phyloP scores from a whole-genome alignment of 441 rosid species.

The Syzygium syzygioides region DNA sequence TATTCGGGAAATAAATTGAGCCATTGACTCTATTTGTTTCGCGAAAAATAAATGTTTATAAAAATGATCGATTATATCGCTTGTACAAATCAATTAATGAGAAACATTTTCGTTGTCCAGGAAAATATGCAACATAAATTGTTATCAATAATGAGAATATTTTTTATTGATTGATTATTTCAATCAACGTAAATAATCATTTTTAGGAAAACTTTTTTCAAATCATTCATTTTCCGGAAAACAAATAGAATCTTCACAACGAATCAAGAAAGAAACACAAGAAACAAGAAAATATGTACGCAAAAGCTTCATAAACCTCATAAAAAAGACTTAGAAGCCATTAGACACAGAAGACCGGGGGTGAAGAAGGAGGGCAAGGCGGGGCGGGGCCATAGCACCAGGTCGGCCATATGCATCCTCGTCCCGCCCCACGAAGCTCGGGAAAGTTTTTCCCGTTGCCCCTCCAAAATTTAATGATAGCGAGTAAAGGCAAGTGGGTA shows the following conservation, averaged over 20 bases:
- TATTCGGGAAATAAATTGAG: no score
- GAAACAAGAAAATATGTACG: not conserved
- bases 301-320: not conserved
- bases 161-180: not conserved
- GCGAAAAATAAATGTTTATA: not conserved
- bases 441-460: not conserved
- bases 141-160: not conserved
- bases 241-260: not conserved
- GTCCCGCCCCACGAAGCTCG: not conserved
- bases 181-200: not conserved
- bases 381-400: not conserved
- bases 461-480: not conserved
- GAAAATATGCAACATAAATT: not conserved
- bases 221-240: accelerated
- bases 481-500: no score
- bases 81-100: no score
- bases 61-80: not conserved
- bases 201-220: not conserved
- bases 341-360: not conserved
- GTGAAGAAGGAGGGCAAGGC: not conserved
- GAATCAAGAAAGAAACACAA: not conserved
- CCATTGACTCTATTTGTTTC: not conserved
- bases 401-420: not conserved
- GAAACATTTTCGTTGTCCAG: not conserved
- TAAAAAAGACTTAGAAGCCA: not conserved